Percentiles rank a stretch among this genome's conserved stretches.
phyloP scores from a whole-genome alignment of 1,284 basidiomycete species.

The Ceratobasidium theobromae region DNA sequence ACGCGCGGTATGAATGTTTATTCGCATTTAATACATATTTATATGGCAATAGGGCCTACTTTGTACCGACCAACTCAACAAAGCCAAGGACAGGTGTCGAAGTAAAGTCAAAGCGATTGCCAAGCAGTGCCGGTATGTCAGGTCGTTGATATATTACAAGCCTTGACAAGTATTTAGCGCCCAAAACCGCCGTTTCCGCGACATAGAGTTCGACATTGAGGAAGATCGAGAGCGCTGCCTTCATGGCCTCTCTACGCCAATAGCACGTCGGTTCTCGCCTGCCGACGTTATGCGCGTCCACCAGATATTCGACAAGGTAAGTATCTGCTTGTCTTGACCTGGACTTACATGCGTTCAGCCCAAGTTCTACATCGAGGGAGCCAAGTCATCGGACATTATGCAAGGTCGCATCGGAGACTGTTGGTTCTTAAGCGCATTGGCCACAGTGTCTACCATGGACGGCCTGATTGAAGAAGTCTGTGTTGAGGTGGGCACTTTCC shows the following conservation, averaged over 20 bases:
- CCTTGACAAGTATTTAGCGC: background rate
- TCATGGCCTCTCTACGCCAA: slow-evolving; percentile 23
- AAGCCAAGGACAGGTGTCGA: slow-evolving; percentile 40
- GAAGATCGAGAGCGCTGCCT: slow-evolving; percentile 36
- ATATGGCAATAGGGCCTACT: slow-evolving; percentile 37
- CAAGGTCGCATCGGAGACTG: slow-evolving; percentile 52
- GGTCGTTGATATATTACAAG: too few species aligned
- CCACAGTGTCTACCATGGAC: slow-evolving; percentile 46
- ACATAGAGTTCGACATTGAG: slow-evolving; percentile 36
- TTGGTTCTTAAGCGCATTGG: slow-evolving; percentile 55
- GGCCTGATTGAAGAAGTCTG: slow-evolving; percentile 54
- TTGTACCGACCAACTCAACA: slow-evolving; percentile 41
- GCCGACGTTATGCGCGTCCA: slow-evolving; percentile 44
- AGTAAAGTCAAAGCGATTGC: slow-evolving; percentile 40
- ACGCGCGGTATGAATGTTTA: background rate
- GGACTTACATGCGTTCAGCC: slow-evolving; percentile 38
- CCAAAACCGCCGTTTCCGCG: slow-evolving; percentile 28
- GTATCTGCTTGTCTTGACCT: background rate
- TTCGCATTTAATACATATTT: background rate
- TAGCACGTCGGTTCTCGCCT: background rate
- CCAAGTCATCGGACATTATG: slow-evolving; percentile 45
- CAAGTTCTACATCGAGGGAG: slow-evolving; percentile 49
- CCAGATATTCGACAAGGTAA: slow-evolving; percentile 48
- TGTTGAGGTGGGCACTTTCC: slow-evolving; percentile 47
- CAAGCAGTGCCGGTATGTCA: slow-evolving; percentile 39